phyloP scores from a whole-genome alignment of 1,284 basidiomycete species.

The Mycosarcoma mackinlayi region DNA sequence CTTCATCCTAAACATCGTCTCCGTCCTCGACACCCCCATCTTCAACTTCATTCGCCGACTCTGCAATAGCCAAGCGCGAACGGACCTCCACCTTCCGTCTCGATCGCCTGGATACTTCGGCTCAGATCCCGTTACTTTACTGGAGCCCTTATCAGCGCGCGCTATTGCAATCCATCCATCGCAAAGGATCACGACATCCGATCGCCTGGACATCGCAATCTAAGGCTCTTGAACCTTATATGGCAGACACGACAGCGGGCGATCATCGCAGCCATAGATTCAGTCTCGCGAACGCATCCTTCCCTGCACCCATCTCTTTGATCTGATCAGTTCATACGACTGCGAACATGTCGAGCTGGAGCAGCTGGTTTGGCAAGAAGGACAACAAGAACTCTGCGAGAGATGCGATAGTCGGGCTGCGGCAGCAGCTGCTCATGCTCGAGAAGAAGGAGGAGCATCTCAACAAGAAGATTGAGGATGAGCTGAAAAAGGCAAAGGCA shows the following conservation, averaged over 20 bases:
- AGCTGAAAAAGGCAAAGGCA: conserved; percentile 87
- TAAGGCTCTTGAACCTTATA: too few relatives aligned
- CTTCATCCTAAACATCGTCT: background rate
- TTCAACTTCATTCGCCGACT: too few relatives aligned
- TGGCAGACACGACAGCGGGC: too few relatives aligned
- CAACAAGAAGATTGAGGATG: conserved; percentile 96
- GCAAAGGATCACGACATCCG: background rate
- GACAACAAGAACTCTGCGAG: conserved; percentile 67
- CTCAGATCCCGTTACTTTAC: background rate
- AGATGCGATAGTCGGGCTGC: conserved; percentile 70
- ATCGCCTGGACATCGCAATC: background rate
- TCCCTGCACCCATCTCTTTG: background rate
- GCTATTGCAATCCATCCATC: background rate
- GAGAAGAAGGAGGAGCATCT: conserved; percentile 99
- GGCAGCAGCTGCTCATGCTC: conserved; percentile 78
- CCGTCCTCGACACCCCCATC: background rate
- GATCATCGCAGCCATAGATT: background rate
- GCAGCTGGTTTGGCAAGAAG: conserved; percentile 64
- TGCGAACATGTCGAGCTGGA: conserved; percentile 66
- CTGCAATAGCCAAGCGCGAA: too few relatives aligned
- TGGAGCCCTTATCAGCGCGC: conserved; percentile 3
- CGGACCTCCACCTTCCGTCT: too few relatives aligned
- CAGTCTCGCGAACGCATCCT: background rate
- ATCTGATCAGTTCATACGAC: background rate
- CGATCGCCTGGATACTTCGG: background rate